phyloP scores from a whole-genome alignment of 1,284 basidiomycete genomes.

The Wolfiporia cocos region DNA sequence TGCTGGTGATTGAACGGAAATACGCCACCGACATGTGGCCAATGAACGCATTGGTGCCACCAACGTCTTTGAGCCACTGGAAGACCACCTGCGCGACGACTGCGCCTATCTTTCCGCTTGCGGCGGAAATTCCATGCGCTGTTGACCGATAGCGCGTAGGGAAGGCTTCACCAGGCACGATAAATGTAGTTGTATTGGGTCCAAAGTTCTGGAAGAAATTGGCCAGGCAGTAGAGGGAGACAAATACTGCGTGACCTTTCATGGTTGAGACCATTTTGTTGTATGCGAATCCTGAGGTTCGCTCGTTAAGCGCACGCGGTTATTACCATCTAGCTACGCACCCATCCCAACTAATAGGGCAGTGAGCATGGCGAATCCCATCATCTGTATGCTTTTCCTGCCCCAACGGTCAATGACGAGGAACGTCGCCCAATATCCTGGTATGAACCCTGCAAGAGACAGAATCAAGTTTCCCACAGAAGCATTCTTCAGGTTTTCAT shows the following conservation, averaged over 20 bases:
- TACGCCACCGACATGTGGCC: constrained; percentile 50
- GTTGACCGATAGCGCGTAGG: constrained; percentile 84
- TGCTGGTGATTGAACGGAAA: not conserved
- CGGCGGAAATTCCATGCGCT: constrained; percentile 82
- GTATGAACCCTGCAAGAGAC: constrained; percentile 64
- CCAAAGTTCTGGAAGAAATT: constrained; percentile 78
- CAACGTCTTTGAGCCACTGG: constrained; percentile 62
- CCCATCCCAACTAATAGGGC: constrained; percentile 59
- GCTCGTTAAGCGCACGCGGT: no score
- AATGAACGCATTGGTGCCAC: constrained; percentile 53
- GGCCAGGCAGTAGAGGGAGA: constrained; percentile 73
- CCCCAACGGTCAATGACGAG: constrained; percentile 68
- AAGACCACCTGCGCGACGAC: constrained; percentile 82
- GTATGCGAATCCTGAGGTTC: constrained; percentile 63
- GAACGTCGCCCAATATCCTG: constrained; percentile 73
- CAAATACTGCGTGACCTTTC: constrained; percentile 56
- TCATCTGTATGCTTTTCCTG: constrained; percentile 70
- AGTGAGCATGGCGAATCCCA: constrained; percentile 72
- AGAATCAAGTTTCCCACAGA: constrained; percentile 66
- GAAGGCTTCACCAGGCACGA: constrained; percentile 83
- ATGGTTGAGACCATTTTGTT: constrained; percentile 53
- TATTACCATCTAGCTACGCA: no score
- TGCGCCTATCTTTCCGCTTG: constrained; percentile 78
- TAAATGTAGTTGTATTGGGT: constrained; percentile 78
- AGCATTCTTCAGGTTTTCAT: constrained; percentile 46